These are phyloP conservation scores for Erythrobasidium hasegawianum DNA, from an alignment of 1,284 basidiomycete genomes.

Conservation along the genomic window DNA sequence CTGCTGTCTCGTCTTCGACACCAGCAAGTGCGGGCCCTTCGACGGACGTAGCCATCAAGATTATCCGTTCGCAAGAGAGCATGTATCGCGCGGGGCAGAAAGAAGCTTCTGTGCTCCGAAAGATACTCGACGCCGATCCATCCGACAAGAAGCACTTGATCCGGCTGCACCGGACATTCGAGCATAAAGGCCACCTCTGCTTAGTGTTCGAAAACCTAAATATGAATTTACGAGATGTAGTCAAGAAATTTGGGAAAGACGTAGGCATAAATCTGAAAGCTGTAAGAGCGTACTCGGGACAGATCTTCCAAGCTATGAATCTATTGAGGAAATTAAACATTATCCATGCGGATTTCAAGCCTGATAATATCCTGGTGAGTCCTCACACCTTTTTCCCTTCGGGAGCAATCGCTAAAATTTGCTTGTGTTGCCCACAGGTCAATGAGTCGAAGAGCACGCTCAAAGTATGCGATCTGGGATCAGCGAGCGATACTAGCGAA, in stretches of 20 bases:
- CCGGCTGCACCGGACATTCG: conserved; percentile 85
- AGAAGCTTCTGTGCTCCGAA: conserved; percentile 82
- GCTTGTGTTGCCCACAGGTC: conserved; percentile 59
- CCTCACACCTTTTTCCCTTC: neutral
- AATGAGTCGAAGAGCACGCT: conserved; percentile 90
- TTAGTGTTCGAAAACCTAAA: conserved; percentile 93
- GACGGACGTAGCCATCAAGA: conserved; percentile 94
- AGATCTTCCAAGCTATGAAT: conserved; percentile 83
- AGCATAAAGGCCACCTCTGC: conserved; percentile 93
- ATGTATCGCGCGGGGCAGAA: conserved; percentile 97
- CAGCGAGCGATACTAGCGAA: conserved; percentile 86
- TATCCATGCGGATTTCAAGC: conserved; percentile 98
- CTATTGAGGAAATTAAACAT: conserved; percentile 82
- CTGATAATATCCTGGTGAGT: conserved; percentile 86
- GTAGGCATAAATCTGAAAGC: conserved; percentile 93
- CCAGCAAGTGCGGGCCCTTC: neutral
- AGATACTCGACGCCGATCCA: conserved; percentile 80
- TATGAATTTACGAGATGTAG: conserved; percentile 96
- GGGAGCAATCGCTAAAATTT: neutral
- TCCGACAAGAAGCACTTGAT: conserved; percentile 96
- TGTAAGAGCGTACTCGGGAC: conserved; percentile 95
- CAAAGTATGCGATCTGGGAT: conserved; percentile 95
- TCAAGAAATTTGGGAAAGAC: conserved; percentile 98
- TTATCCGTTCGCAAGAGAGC: conserved; percentile 90
- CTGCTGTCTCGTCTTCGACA: no score